Base-by-base conservation (phyloP, 768 basidiomycete genomes). In the Lanmaoa rubissima region DNA sequence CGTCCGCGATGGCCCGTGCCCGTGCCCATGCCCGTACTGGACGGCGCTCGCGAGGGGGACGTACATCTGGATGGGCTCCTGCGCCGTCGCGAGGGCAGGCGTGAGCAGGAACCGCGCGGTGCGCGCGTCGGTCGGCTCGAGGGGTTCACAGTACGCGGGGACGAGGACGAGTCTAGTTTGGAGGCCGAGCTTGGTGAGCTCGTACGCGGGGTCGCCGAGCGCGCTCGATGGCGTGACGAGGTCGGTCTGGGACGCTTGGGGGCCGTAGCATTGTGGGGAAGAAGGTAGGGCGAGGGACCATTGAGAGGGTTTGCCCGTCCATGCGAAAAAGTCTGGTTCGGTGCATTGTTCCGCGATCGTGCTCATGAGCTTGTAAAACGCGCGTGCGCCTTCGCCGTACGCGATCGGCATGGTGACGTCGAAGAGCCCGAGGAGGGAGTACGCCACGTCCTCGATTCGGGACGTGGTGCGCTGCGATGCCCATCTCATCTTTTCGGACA, bases 401-500 rank as follows among this genome's bases (percentile, higher is more conserved):
- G 67, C 55, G 21, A 68, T 55, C 2, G 64, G 62, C 4, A 68
- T 43, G n/a, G 43, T 43, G 45, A 68, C 12, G 32, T 68, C 67
- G 43, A 68, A 60, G 19, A 68, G 58, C 3, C 62, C 67, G 10
- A 69, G 54, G 11, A 67, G 61, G 14, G 64, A 65, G 47, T 69
- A 69, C 0, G 66, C 66, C 38, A 44, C 46, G 57, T 68, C 66
- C 44, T 68, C 67, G 11, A 52, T 55, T 14, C 65, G 64, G n/a
- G 64, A 54, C 5, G 67, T 61, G 40, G 43, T 39, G 16, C 66
- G 66, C 24, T 61, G 55, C 12, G 66, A 66, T 8, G 60, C 61
- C 67, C 66, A 67, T 19, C 48, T 48, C 67, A 67, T 67, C 57
- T 64, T 69, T 53, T 68, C 67, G 4, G 58, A 34, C 7, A 69